phyloP scores from a whole-genome alignment of 2,329 filamentous ascomycete genomes.

The Chrysoporthe austroafricana region DNA sequence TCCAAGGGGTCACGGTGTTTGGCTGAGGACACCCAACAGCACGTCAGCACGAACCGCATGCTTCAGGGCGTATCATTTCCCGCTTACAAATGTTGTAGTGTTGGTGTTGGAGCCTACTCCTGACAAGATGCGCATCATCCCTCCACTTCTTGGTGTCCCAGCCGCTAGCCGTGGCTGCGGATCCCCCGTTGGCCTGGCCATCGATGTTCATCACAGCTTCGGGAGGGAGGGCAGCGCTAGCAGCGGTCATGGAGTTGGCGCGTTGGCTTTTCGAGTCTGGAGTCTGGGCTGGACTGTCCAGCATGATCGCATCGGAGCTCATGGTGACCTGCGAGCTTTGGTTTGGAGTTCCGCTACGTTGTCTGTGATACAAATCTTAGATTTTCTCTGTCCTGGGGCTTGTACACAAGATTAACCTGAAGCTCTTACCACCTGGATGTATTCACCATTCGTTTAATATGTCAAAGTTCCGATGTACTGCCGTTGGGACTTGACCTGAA shows the following conservation, averaged over 20 bases:
- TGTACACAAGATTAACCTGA: background rate
- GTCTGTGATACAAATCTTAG: background rate
- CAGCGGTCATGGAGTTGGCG: background rate
- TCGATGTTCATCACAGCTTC: constrained; percentile 26
- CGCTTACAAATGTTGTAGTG: constrained; percentile 51
- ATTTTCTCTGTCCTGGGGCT: background rate
- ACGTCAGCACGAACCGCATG: constrained; percentile 6
- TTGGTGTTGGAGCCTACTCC: constrained; percentile 46
- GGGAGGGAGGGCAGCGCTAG: background rate
- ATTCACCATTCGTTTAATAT: background rate
- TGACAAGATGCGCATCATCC: constrained; percentile 48
- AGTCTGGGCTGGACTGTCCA: constrained; percentile 29
- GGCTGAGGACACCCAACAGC: constrained; percentile 31
- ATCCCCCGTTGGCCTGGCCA: background rate
- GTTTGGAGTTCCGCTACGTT: background rate
- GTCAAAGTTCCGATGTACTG: background rate
- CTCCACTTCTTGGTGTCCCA: constrained; percentile 44
- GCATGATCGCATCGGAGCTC: constrained; percentile 28
- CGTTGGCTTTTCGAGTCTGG: constrained; percentile 26
- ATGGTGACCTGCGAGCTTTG: constrained; percentile 1
- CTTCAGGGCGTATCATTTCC: too few species aligned
- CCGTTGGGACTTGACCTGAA: background rate
- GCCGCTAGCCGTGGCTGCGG: constrained; percentile 33
- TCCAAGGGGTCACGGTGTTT: constrained; percentile 54
- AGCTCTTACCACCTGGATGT: background rate